These are phyloP conservation scores for Ganoderma leucocontextum DNA, from an alignment of 1,284 basidiomycete genomes.

Conservation along the genomic window DNA sequence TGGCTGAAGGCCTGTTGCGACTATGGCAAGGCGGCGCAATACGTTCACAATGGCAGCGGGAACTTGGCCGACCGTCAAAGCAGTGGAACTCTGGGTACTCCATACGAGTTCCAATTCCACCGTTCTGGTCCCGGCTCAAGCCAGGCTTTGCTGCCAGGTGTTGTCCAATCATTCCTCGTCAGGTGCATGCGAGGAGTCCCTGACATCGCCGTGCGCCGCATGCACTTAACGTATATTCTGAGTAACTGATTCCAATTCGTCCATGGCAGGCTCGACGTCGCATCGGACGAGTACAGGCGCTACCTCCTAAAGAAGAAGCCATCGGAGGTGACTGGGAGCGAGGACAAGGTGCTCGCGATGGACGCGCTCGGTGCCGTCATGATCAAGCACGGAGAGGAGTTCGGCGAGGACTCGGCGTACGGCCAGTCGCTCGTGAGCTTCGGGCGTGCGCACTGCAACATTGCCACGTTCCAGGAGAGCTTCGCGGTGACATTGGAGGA, in stretches of 20 bases:
- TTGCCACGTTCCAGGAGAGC: conserved; percentile 83
- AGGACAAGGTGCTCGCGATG: conserved; percentile 72
- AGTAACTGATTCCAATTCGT: background rate
- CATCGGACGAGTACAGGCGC: conserved; percentile 68
- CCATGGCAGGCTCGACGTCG: conserved; percentile 61
- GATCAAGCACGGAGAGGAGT: conserved; percentile 86
- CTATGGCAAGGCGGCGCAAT: too few relatives aligned
- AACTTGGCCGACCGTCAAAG: too few relatives aligned
- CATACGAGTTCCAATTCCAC: too few relatives aligned
- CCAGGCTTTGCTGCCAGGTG: background rate
- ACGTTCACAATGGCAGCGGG: too few relatives aligned
- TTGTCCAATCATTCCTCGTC: too few relatives aligned
- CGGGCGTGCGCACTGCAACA: conserved; percentile 83
- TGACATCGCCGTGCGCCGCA: too few relatives aligned
- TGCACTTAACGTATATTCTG: background rate
- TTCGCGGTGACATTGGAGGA: conserved; percentile 76
- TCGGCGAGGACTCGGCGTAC: conserved; percentile 75
- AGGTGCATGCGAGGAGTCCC: too few relatives aligned
- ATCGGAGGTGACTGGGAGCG: conserved; percentile 61
- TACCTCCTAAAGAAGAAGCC: conserved; percentile 73
- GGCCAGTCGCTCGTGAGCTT: conserved; percentile 76
- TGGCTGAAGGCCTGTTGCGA: too few relatives aligned
- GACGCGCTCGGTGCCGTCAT: conserved; percentile 87
- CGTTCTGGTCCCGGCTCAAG: too few relatives aligned
- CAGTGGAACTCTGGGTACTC: too few relatives aligned